Conservation (phyloP, 192 early-diverging fungal genomes). For the Kappamyces sp. region DNA sequence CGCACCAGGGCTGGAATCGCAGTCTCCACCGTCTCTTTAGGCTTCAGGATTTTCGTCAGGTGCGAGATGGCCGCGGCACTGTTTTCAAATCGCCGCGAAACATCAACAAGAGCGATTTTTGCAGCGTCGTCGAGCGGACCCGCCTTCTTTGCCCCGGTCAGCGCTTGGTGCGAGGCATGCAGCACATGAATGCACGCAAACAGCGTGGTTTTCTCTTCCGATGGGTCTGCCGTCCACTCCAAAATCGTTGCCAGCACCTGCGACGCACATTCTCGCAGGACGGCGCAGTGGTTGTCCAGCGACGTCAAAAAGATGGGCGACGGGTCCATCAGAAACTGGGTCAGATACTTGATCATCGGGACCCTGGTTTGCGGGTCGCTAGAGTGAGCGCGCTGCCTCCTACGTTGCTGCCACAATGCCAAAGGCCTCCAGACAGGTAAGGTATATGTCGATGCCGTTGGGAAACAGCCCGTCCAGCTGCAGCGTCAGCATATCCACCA, state of each 20-base stretch:
- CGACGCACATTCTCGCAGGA: constrained; percentile 10
- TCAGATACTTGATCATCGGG: background rate
- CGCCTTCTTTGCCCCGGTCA: background rate
- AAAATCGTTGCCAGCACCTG: constrained; percentile 10
- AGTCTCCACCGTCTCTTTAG: constrained; percentile 21
- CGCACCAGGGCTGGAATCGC: constrained; percentile 36
- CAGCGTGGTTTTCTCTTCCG: constrained; percentile 6
- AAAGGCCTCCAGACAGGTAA: too few relatives aligned
- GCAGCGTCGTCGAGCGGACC: background rate
- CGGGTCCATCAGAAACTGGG: constrained; percentile 15
- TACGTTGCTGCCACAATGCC: too few relatives aligned
- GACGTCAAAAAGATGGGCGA: background rate
- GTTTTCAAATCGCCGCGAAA: constrained; percentile 5
- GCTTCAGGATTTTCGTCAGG: constrained; percentile 20
- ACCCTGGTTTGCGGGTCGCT: too few relatives aligned
- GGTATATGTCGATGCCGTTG: too few relatives aligned
- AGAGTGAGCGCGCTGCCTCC: too few relatives aligned
- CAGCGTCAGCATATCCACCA: too few relatives aligned
- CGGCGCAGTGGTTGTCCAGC: background rate
- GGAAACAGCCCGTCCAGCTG: too few relatives aligned
- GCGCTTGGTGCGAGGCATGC: background rate
- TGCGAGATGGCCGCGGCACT: constrained; percentile 20
- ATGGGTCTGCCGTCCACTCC: background rate
- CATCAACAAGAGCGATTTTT: background rate
- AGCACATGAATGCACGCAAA: constrained; percentile 7